Conservation (phyloP, 192 early-diverging fungal species). For the Gryganskiella cystojenkinii region DNA sequence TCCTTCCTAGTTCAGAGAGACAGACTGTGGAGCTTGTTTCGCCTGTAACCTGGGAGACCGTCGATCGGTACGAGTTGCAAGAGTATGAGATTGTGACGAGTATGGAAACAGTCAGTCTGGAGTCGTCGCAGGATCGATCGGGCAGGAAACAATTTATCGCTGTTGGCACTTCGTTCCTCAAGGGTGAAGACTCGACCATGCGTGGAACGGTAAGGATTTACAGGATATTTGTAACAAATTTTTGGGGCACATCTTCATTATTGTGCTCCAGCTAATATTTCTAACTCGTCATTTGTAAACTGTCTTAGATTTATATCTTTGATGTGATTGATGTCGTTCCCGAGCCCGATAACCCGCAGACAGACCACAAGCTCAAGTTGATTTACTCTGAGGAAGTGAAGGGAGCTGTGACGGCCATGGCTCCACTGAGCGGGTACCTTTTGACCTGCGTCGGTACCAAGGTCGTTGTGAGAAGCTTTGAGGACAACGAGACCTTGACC, state of each 20-base stretch:
- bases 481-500: constrained; percentile 81
- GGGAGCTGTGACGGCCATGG: constrained; percentile 87
- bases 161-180: constrained; percentile 86
- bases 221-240: too few relatives aligned
- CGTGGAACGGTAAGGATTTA: constrained; percentile 79
- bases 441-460: constrained; percentile 90
- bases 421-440: constrained; percentile 87
- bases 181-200: constrained; percentile 92
- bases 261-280: too few relatives aligned
- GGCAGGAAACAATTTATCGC: constrained; percentile 90
- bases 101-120: constrained; percentile 81
- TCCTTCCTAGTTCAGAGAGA: constrained; percentile 68
- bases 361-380: constrained; percentile 91
- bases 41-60: constrained; percentile 94
- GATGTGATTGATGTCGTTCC: constrained; percentile 98
- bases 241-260: too few relatives aligned
- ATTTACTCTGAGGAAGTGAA: constrained; percentile 87
- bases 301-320: constrained; percentile 81
- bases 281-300: neutral
- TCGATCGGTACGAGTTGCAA: constrained; percentile 80
- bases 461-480: constrained; percentile 87
- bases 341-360: constrained; percentile 92
- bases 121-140: constrained; percentile 84
- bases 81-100: constrained; percentile 87
- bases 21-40: constrained; percentile 90